Conservation (phyloP, 2,329 filamentous ascomycete species). For the Didymosphaeria variabile region DNA sequence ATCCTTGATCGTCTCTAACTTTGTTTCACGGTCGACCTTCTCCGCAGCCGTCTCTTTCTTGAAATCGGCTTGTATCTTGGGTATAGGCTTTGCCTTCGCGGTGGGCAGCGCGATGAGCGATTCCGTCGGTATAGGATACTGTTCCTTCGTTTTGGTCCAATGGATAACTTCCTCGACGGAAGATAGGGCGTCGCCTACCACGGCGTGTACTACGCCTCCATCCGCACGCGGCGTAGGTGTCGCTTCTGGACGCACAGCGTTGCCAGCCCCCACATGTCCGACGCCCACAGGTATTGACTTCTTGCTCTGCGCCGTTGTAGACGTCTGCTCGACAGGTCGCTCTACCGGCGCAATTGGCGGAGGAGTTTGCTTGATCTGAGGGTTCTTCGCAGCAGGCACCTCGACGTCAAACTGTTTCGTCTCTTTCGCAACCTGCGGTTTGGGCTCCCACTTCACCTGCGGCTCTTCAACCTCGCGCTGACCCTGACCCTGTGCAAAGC, state of each 20-base stretch:
- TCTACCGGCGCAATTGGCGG: conserved; percentile 38
- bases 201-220: conserved; percentile 45
- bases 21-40: conserved; percentile 66
- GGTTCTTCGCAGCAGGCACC: conserved; percentile 41
- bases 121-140: conserved; percentile 77
- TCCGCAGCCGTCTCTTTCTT: conserved; percentile 65
- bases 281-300: conserved; percentile 22
- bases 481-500: conserved; percentile 25
- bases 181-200: conserved; percentile 16
- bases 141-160: conserved; percentile 78
- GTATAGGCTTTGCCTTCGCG: conserved; percentile 73
- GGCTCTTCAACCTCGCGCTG: conserved; percentile 29
- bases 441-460: conserved; percentile 30
- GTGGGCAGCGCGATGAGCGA: conserved; percentile 80
- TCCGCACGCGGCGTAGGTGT: conserved; percentile 27
- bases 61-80: conserved; percentile 79
- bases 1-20: conserved; percentile 72
- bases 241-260: conserved; percentile 17
- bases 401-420: conserved; percentile 43
- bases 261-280: conserved; percentile 16
- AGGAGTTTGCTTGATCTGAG: conserved; percentile 35
- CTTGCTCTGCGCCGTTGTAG: conserved; percentile 20
- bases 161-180: conserved; percentile 58
- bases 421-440: conserved; percentile 41
- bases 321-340: conserved; percentile 26